phyloP scores from a whole-genome alignment of 2,329 filamentous ascomycete genomes.

The Dothideomycetidae sp. region DNA sequence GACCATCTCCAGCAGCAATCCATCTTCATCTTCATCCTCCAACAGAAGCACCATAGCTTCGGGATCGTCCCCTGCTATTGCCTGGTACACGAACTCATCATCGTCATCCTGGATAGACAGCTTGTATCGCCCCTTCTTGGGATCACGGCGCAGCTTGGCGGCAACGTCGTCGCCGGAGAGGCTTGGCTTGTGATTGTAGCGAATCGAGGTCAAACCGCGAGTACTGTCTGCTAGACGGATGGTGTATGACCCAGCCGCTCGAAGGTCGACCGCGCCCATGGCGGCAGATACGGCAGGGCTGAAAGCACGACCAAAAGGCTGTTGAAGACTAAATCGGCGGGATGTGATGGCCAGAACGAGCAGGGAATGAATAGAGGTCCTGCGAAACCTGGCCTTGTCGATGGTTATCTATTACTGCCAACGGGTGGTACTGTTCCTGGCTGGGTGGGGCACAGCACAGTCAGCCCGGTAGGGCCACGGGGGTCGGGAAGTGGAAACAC shows the following conservation, averaged over 20 bases:
- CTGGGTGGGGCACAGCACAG: no score
- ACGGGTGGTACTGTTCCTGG: no score
- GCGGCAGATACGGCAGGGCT: background rate
- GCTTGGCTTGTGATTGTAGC: constrained; percentile 33
- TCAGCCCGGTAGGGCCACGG: no score
- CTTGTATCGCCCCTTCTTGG: constrained; percentile 12
- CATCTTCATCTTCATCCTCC: constrained; percentile 60
- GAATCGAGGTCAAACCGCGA: constrained; percentile 13
- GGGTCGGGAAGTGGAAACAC: no score
- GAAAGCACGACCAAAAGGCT: no score
- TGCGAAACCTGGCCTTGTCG: no score
- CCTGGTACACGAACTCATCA: constrained; percentile 28
- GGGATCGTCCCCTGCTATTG: constrained; percentile 29
- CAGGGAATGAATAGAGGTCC: no score
- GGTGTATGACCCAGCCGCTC: constrained; percentile 5
- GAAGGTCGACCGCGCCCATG: constrained; percentile 8
- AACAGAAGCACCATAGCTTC: constrained; percentile 67
- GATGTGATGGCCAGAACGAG: no score
- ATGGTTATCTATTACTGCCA: no score
- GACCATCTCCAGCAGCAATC: constrained; percentile 68
- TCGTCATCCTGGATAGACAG: constrained; percentile 17
- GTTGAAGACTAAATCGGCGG: no score
- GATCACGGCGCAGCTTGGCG: constrained; percentile 14
- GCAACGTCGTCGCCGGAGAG: constrained; percentile 19
- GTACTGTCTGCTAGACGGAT: constrained; percentile 10